Conservation (phyloP, 2,329 filamentous ascomycete species). For the Claviceps cyperi region DNA sequence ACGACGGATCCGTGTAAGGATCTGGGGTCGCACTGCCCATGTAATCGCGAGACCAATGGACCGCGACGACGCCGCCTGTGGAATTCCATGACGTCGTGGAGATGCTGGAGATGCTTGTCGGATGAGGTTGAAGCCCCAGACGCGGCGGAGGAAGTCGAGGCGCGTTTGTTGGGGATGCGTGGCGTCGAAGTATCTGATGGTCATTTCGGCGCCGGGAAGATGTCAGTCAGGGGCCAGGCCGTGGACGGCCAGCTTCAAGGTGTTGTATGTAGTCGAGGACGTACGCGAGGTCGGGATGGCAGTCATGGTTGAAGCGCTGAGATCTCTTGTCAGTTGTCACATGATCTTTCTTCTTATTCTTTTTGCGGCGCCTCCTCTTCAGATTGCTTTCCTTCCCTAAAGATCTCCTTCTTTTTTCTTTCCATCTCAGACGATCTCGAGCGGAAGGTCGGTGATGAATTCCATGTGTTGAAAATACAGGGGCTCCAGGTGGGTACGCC, state of each 20-base stretch:
- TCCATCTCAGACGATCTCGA: neutral
- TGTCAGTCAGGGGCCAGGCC: conserved; percentile 24
- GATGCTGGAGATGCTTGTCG: conserved; percentile 23
- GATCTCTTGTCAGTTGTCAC: neutral
- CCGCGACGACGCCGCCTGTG: conserved; percentile 6
- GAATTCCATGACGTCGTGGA: conserved; percentile 7
- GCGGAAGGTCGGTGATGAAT: no score
- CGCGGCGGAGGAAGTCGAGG: conserved; percentile 14
- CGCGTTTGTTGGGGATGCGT: conserved; percentile 14
- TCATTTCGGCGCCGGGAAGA: conserved; percentile 28
- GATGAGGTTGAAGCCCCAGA: conserved; percentile 29
- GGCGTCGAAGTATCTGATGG: conserved; percentile 26
- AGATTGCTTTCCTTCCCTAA: no score
- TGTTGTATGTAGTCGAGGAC: conserved; percentile 22
- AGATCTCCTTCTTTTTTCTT: neutral
- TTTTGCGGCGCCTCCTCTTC: no score
- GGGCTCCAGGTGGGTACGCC: no score
- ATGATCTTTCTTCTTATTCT: neutral
- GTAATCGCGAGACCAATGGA: conserved; percentile 5
- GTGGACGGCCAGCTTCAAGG: conserved; percentile 20
- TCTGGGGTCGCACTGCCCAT: conserved; percentile 7
- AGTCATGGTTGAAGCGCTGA: conserved; percentile 30
- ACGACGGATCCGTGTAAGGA: conserved; percentile 9
- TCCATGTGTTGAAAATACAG: no score
- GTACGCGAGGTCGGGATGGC: conserved; percentile 30